These are phyloP conservation scores for Globisporangium megalacanthum DNA, from an alignment of 352 stramenopile genomes.

Conservation along the genomic window DNA sequence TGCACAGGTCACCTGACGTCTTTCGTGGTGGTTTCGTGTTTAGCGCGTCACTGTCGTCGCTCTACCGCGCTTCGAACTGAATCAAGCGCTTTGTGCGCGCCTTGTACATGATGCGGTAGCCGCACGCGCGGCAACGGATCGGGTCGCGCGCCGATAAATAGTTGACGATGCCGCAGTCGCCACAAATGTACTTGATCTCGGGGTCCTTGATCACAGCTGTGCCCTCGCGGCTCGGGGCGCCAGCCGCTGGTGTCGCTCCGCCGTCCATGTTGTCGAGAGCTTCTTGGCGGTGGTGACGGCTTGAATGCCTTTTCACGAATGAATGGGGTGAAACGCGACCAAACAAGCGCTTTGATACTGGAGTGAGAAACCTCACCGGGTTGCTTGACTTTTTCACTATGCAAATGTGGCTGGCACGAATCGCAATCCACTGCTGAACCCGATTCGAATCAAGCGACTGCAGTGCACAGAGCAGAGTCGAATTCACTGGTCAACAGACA, in stretches of 20 bases:
- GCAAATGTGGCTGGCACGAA: too few relatives aligned
- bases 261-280: slow-evolving; percentile 51
- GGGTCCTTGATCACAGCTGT: slow-evolving; percentile 74
- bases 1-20: too few relatives aligned
- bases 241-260: slow-evolving; percentile 66
- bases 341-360: neutral
- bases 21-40: neutral
- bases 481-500: neutral
- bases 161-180: slow-evolving; percentile 95
- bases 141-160: slow-evolving; percentile 94
- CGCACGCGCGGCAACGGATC: slow-evolving; percentile 94
- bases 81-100: slow-evolving; percentile 93
- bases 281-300: neutral
- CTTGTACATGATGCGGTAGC: slow-evolving; percentile 98
- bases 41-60: neutral
- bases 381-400: neutral
- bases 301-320: neutral
- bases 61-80: slow-evolving; percentile 88
- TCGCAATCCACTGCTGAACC: too few relatives aligned
- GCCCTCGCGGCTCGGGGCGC: slow-evolving; percentile 38
- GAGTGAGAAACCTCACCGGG: neutral
- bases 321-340: neutral
- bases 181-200: slow-evolving; percentile 96
- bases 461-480: too few relatives aligned
- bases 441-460: neutral